Conservation (phyloP, 2,329 filamentous ascomycete genomes). For the Aspergillus neotritici region DNA sequence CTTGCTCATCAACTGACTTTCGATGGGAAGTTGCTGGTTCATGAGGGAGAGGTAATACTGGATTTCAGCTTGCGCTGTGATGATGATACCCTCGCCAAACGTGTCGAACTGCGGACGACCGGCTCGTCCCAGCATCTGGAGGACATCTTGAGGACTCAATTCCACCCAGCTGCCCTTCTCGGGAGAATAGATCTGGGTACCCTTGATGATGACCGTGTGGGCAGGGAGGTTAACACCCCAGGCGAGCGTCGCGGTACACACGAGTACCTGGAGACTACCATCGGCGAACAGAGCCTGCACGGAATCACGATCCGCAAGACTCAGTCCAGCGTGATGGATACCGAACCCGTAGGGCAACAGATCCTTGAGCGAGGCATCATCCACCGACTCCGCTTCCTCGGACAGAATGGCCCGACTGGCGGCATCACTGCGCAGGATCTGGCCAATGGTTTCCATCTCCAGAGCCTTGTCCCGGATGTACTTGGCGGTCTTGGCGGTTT, state of each 20-base stretch:
- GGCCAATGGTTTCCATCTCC: constrained; percentile 94
- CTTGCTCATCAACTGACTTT: constrained; percentile 90
- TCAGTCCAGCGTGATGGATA: constrained; percentile 98
- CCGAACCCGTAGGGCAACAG: constrained; percentile 93
- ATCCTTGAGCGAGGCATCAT: constrained; percentile 86
- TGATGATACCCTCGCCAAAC: constrained; percentile 97
- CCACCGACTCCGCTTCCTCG: constrained; percentile 75
- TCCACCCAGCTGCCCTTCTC: constrained; percentile 99
- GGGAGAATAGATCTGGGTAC: constrained; percentile 94
- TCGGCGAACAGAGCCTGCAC: constrained; percentile 93
- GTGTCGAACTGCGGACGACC: constrained; percentile 95
- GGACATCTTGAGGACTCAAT: constrained; percentile 89
- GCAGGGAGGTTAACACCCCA: constrained; percentile 99
- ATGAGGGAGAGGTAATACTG: constrained; percentile 95
- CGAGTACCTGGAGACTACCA: constrained; percentile 87
- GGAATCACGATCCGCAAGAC: constrained; percentile 83
- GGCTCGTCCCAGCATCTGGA: constrained; percentile 97
- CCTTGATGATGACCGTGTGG: constrained; percentile 98
- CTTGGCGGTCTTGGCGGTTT: constrained; percentile 94
- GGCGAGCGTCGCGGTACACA: constrained; percentile 94
- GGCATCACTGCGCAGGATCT: constrained; percentile 88
- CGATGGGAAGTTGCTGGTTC: constrained; percentile 95
- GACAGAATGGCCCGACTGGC: constrained; percentile 83
- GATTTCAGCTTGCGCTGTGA: constrained; percentile 89
- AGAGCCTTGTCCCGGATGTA: constrained; percentile 95